These are phyloP conservation scores for Thermoascus crustaceus DNA, from an alignment of 2,329 filamentous ascomycete species.

Conservation along the genomic window DNA sequence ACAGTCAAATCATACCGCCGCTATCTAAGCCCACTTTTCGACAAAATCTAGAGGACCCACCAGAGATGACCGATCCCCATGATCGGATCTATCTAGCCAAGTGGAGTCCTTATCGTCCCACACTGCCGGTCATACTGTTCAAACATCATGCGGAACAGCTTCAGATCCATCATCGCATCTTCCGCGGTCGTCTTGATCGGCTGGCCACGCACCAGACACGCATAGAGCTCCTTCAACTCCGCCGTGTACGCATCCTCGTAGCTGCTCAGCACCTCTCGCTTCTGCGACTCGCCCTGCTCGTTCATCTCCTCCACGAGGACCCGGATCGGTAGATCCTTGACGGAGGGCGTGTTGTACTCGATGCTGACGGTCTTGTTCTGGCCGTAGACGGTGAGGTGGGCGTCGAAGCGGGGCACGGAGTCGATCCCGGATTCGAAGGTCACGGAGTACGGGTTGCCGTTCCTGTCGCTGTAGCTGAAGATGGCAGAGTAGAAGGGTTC, in stretches of 20 bases:
- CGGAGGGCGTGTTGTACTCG: slow-evolving; percentile 50
- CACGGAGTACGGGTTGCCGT: slow-evolving; percentile 39
- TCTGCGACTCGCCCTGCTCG: slow-evolving; percentile 16
- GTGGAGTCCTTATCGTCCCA: slow-evolving; percentile 26
- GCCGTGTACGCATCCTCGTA: slow-evolving; percentile 29
- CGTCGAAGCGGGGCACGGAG: slow-evolving; percentile 38
- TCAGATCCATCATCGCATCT: slow-evolving; percentile 32
- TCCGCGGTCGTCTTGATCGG: slow-evolving; percentile 25
- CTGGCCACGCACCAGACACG: slow-evolving; percentile 22
- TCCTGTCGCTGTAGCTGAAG: slow-evolving; percentile 22
- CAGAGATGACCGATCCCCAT: no score
- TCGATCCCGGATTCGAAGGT: slow-evolving; percentile 52
- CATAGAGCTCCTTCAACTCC: slow-evolving; percentile 29
- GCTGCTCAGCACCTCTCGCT: slow-evolving; percentile 23
- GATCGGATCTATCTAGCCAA: slow-evolving; percentile 14
- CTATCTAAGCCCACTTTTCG: no score
- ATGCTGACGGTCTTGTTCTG: slow-evolving; percentile 47
- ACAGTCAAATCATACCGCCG: no score
- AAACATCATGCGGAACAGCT: slow-evolving; percentile 26
- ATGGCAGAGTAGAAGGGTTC: slow-evolving; percentile 35
- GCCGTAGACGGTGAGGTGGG: slow-evolving; percentile 41
- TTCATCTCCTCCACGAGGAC: slow-evolving; percentile 33
- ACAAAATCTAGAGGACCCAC: no score
- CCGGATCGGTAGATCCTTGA: slow-evolving; percentile 48
- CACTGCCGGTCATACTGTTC: slow-evolving; percentile 29